Conservation (phyloP, 805 yeast genomes). For the Teunomyces barrocoloradensis region DNA sequence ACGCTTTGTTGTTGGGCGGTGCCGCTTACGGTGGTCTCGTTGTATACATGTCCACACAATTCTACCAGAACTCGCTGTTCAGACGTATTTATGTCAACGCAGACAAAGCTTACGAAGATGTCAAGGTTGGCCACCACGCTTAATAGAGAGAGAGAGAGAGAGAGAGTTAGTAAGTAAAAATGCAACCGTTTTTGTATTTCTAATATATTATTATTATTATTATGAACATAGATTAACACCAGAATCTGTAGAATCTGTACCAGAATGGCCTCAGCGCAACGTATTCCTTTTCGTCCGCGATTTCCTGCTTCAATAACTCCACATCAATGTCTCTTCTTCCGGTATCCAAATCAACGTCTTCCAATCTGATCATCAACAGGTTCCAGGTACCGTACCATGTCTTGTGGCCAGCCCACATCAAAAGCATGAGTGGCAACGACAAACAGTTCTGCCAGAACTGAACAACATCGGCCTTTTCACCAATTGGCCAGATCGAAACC, state of each 20-base stretch:
- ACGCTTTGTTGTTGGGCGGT: slow-evolving; percentile 34
- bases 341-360: slow-evolving; percentile 41
- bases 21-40: slow-evolving; percentile 30
- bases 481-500: slow-evolving; percentile 40
- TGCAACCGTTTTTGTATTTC: background rate
- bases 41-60: slow-evolving; percentile 30
- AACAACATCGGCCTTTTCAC: slow-evolving; percentile 25
- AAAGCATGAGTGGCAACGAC: slow-evolving; percentile 35
- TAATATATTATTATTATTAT: background rate
- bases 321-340: slow-evolving; percentile 39
- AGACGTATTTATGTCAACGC: slow-evolving; percentile 27
- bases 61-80: slow-evolving; percentile 29
- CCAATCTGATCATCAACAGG: slow-evolving; percentile 26
- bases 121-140: slow-evolving; percentile 23
- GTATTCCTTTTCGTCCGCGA: slow-evolving; percentile 36
- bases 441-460: slow-evolving; percentile 53
- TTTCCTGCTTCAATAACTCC: slow-evolving; percentile 38
- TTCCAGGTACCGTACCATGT: slow-evolving; percentile 28
- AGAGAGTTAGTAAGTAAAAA: background rate
- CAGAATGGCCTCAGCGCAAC: slow-evolving; percentile 28
- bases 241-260: slow-evolving; percentile 28
- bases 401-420: slow-evolving; percentile 45
- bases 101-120: slow-evolving; percentile 27
- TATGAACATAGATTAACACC: slow-evolving; percentile 22
- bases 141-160: background rate